Evolutionary conservation across 73 alveolate species (phyloP), one percentile per base, ranked within the genome.

Genomic region (Stentor coeruleus): DNA sequence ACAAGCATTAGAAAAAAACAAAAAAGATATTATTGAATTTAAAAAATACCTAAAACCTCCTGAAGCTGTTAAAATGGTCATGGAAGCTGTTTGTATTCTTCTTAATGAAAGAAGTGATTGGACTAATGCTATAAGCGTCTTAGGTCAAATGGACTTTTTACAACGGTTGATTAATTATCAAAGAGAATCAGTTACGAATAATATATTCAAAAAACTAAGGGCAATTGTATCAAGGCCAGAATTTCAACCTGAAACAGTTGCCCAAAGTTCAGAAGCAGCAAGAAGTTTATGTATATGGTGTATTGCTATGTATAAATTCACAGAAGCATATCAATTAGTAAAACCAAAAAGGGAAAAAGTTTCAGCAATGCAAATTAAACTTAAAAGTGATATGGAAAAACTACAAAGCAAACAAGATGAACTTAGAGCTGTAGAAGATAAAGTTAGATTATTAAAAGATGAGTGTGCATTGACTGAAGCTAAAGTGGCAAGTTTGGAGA

Each of bases 331-430:
- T 59, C 91, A 93, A 87, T 89, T 87, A 58, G 98, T 97, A 58
- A 95, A 88, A 60, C 99, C 99, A 26, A 95, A 96, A 91, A 88
- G 91, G 79, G 87, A 82, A 86, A 95, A 94, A 80, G 87, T 92
- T 81, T 91, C 81, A n/a, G 93, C 89, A 76, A 89, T 94, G 82
- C 86, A 90, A 66, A 93, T 91, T 38, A 81, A 83, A 3, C 86
- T 93, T 28, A 93, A 93, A 74, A 86, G 81, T 76, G 97, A 93
- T 55, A 89, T 92, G 83, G 81, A 84, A 73, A 94, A 91, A 81
- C 92, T 96, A 3, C 96, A 95, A 59, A 92, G 90, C 59, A 93
- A 93, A 86, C 91, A 89, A 87, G 93, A 91, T 76, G 98, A 94
- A 59, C 96, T 96, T 35, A 88, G 91, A 35, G 82, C 83, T 40